Evolutionary conservation across 1,284 basidiomycete genomes (phyloP), one percentile per base, ranked within the genome.

Genomic region (Chalciporus piperatoides): DNA sequence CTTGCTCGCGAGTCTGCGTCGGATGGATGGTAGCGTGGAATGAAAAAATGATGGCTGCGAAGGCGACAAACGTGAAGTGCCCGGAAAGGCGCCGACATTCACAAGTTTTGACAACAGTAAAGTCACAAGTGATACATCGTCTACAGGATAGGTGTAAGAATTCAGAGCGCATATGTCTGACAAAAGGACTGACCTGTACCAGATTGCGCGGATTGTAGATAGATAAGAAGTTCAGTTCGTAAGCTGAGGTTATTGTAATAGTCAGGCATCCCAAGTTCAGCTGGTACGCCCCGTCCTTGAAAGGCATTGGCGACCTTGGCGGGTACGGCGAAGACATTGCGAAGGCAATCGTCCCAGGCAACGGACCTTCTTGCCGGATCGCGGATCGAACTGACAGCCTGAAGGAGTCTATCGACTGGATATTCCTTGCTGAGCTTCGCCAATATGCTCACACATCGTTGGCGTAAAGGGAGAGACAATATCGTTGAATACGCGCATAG

Each of bases 341-440:
- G 77, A 17, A 90, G 76, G 56, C 74, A 80, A 55, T 86, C 82
- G 55, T 86, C 84, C 90, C 90, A 92, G 48, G 67, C 56, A 32
- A 77, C 54, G 30, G 64, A 61, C 46, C 66, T 63, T 53, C 69
- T 69, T 44, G 57, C 56, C 7, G 51, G 44, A 23, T 58, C 59
- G 9, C 46, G 54, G 9, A 59, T 57, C 23, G 60, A 56, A 61
- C 79, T 80, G 2, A 84, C 59, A 15, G 76, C 70, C 15, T 67
- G 59, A 61, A 85, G 80, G 15, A 92, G 63, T 36, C 82, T 73
- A 56, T 90, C 84, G 41, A 93, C 67, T 5, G 87, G 78, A 61
- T 90, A 92, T 28, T 78, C 70, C 40, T 63, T 68, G 3, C 74
- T 61, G 7, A 94, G 71, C 17, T 67, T 71, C n/a, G 69, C 71